phyloP scores from a whole-genome alignment of 768 basidiomycete genomes.

The Suillus lakei region DNA sequence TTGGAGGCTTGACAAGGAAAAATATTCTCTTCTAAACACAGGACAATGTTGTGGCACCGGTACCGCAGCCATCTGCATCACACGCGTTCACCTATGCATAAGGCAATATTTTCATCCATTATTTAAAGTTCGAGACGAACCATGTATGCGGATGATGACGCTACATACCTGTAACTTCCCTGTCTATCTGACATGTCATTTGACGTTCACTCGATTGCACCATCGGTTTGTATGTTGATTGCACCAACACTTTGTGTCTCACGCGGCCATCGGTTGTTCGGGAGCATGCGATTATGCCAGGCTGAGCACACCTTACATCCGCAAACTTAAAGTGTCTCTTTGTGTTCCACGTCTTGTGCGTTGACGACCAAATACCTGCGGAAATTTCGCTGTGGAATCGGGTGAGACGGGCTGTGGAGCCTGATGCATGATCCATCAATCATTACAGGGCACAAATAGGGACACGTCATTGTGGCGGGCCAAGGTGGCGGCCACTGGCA shows the following conservation, averaged over 20 bases:
- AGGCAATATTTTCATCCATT: not conserved
- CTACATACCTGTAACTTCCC: constrained; percentile 1
- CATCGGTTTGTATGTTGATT: not conserved
- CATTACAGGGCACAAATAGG: not conserved
- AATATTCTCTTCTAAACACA: not conserved
- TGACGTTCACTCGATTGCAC: not conserved
- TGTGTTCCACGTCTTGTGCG: not conserved
- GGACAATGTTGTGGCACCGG: not conserved
- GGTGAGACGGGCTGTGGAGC: not conserved
- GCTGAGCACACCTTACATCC: not conserved
- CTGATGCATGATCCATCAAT: not conserved
- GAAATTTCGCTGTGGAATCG: not conserved
- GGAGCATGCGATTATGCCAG: not conserved
- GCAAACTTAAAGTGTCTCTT: not conserved
- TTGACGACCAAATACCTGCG: not conserved
- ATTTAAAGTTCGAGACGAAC: not conserved
- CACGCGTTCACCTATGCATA: not conserved
- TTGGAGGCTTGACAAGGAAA: not conserved
- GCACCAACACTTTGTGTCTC: not conserved
- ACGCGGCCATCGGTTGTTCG: constrained; percentile 2
- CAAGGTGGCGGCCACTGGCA: not conserved
- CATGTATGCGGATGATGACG: not conserved
- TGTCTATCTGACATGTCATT: not conserved
- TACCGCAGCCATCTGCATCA: not conserved
- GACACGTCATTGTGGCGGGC: not conserved